Percentiles rank a stretch among this genome's conserved stretches.
Conservation (phyloP, 2,329 filamentous ascomycete species). For the Cercospora sesami region DNA sequence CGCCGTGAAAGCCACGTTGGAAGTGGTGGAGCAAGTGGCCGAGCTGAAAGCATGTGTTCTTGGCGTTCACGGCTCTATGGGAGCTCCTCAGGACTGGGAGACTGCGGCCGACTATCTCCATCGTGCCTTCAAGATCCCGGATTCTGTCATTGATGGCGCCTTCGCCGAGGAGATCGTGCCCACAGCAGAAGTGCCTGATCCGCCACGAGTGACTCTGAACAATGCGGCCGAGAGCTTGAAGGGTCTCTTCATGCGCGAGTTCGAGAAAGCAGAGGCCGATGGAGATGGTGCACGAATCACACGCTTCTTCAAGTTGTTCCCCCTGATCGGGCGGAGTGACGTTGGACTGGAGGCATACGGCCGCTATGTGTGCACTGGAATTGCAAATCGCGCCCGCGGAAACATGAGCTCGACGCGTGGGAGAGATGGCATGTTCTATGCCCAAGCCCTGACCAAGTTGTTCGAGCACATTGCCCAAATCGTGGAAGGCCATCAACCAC, state of each 20-base stretch:
- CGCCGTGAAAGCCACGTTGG: constrained; percentile 83
- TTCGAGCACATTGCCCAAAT: constrained; percentile 99
- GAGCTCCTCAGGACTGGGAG: constrained; percentile 97
- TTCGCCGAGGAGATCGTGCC: constrained; percentile 94
- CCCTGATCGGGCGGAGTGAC: constrained; percentile 83
- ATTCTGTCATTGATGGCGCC: constrained; percentile 73
- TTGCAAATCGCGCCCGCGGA: constrained; percentile 76
- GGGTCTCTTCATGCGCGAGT: constrained; percentile 86
- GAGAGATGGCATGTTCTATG: constrained; percentile 86
- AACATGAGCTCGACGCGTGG: constrained; percentile 69
- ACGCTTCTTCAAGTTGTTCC: constrained; percentile 96
- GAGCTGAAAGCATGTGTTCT: constrained; percentile 96
- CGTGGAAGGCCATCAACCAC: constrained; percentile 82
- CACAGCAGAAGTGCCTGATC: constrained; percentile 90
- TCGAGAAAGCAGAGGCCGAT: constrained; percentile 84
- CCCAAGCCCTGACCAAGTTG: constrained; percentile 81
- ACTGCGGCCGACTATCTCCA: constrained; percentile 87
- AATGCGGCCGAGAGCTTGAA: constrained; percentile 87
- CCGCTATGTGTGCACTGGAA: constrained; percentile 91
- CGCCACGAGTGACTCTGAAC: constrained; percentile 82
- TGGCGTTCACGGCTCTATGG: constrained; percentile 94
- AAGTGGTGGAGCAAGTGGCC: constrained; percentile 91
- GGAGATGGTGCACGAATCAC: constrained; percentile 89
- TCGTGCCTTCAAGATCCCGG: constrained; percentile 77
- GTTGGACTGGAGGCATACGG: constrained; percentile 94